phyloP scores from a whole-genome alignment of 2,329 filamentous ascomycete genomes.

The Aphanocladium album region DNA sequence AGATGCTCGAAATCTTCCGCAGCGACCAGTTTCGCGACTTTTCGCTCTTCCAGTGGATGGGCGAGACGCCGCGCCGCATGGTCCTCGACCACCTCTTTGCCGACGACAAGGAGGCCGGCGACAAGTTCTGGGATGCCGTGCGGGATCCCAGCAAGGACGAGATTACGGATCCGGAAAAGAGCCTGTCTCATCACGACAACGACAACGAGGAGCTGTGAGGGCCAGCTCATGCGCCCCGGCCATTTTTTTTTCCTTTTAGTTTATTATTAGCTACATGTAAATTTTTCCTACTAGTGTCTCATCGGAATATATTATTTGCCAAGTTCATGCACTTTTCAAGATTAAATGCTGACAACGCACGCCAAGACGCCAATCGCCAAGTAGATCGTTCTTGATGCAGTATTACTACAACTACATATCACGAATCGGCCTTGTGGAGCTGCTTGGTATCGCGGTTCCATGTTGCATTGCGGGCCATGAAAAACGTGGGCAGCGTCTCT shows the following conservation, averaged over 20 bases:
- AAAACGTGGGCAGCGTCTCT: background rate
- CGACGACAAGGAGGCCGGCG: constrained; percentile 54
- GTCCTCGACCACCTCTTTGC: constrained; percentile 63
- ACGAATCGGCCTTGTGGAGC: background rate
- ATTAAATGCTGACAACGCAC: background rate
- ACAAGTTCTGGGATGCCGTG: constrained; percentile 58
- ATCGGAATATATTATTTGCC: background rate
- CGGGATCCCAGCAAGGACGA: constrained; percentile 57
- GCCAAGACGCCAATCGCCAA: constrained; percentile 10
- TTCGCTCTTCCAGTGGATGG: constrained; percentile 70
- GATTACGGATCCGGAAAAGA: constrained; percentile 33
- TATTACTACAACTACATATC: constrained; percentile 2
- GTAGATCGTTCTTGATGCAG: background rate
- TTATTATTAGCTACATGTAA: background rate
- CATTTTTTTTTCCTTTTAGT: background rate
- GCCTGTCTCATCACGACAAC: background rate
- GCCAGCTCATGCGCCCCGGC: too few relatives aligned
- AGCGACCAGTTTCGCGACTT: constrained; percentile 69
- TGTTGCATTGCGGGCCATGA: background rate
- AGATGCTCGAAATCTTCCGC: constrained; percentile 72
- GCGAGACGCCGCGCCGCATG: constrained; percentile 62
- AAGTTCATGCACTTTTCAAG: background rate
- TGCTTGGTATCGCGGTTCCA: background rate
- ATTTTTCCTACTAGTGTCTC: background rate
- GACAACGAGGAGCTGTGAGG: constrained; percentile 2